These are phyloP conservation scores for Naganishia vishniacii DNA, from an alignment of 768 basidiomycete genomes.

Conservation along the genomic window DNA sequence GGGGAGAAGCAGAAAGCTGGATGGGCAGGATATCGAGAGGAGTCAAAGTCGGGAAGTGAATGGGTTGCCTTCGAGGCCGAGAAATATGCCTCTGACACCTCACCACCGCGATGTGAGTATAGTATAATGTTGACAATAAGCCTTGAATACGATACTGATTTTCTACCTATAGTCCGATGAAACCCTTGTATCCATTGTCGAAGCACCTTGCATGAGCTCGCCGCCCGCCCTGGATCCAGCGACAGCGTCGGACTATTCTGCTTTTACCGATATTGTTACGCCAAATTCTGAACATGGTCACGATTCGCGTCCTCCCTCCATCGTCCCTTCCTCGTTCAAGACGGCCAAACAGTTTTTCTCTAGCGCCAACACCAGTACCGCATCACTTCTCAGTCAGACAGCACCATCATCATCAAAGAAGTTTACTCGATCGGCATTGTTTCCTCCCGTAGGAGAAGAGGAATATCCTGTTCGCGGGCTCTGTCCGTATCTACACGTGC, in stretches of 20 bases:
- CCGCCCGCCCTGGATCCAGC: constrained; percentile 4
- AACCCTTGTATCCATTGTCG: constrained; percentile 2
- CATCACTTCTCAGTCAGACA: constrained; percentile 13
- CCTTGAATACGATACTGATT: neutral
- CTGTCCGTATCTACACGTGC: constrained; percentile 11
- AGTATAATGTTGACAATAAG: neutral
- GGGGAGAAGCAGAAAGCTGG: constrained; percentile 3
- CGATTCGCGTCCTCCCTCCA: constrained; percentile 2
- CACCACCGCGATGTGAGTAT: neutral
- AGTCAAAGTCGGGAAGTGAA: neutral
- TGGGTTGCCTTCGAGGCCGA: neutral
- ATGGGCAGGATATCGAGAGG: neutral
- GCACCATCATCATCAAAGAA: constrained; percentile 6
- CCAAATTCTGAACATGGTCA: neutral
- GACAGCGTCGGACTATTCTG: constrained; percentile 13
- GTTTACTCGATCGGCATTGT: constrained; percentile 7
- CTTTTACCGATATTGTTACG: constrained; percentile 14
- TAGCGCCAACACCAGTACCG: constrained; percentile 18
- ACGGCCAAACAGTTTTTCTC: constrained; percentile 14
- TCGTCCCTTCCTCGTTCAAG: constrained; percentile 16
- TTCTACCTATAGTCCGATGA: neutral
- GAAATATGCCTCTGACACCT: neutral
- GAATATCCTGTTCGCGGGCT: constrained; percentile 12
- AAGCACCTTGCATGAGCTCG: constrained; percentile 1
- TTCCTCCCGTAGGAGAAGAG: constrained; percentile 8